Evolutionary conservation across 2,329 filamentous ascomycete species (phyloP), one percentile per base, ranked within the genome.

Genomic region (Bipolaris cookei): DNA sequence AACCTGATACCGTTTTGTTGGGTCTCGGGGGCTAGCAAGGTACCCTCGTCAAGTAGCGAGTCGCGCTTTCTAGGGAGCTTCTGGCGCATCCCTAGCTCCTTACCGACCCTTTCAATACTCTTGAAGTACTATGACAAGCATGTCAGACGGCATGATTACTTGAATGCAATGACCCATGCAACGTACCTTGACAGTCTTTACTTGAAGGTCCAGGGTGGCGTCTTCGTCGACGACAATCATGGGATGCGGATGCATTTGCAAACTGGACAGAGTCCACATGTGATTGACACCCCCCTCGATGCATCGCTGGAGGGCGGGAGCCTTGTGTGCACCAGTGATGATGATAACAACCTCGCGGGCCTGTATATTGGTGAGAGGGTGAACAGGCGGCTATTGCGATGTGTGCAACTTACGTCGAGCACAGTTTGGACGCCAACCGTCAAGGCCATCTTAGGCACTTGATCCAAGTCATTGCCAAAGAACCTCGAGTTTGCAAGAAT

Each of bases 371-470:
- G 50, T 72, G 46, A 70, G 64, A 52, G 59, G 43, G 8, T 47
- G 58, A 52, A 52, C 34, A 42, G 10, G 14, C 32, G 32, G 39
- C 4, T 16, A 7, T 6, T 28, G 6, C 13, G 18, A 51, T 16
- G 41, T 54, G 56, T 59, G 41, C 43, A 25, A 65, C 78, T 70
- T 64, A 79, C 79, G 73, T 94, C 90, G 64, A 95, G 83, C 37
- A 95, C 88, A 1, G 91, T 96, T 75, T 91, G 88, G 28, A 96
- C 90, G 41, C 91, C 91, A 10, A 96, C 91, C 0, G 91, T 96
- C 76, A 95, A 79, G 11, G 91, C 91, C 86, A 91, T 92, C 69
- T 86, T 87, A 1, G 91, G 91, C 34, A 96, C 91, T 72, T 88
- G 85, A 59, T 80, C 80, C 52, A 93, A 74, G 67, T 95, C 88